A percentile compares a stretch with the other conserved stretches of the same genome.
These are phyloP conservation scores for Pseudopyricularia cyperi DNA, from an alignment of 2,329 filamentous ascomycete genomes.

Conservation along the genomic window DNA sequence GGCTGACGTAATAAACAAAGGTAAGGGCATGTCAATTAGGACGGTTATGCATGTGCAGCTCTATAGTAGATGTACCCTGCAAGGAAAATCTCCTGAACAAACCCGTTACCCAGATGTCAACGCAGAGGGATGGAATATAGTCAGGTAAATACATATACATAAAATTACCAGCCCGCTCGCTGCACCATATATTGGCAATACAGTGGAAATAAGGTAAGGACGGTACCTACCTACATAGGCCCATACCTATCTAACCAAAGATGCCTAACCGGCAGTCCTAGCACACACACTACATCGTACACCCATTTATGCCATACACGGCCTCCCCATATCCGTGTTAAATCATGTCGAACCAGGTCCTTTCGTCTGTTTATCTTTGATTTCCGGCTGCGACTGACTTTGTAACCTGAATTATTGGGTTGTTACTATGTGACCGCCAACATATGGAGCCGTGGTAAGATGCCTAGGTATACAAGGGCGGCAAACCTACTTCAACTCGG, in stretches of 20 bases:
- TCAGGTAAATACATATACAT: too few relatives aligned
- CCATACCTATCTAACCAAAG: too few relatives aligned
- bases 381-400: not conserved
- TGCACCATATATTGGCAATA: too few relatives aligned
- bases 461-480: not conserved
- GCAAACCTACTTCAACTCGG: not conserved
- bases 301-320: not conserved
- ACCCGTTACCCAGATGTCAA: too few relatives aligned
- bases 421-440: not conserved
- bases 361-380: not conserved
- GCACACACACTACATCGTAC: too few relatives aligned
- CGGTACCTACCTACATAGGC: too few relatives aligned
- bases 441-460: not conserved
- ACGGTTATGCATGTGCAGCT: not conserved
- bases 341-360: not conserved
- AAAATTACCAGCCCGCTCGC: too few relatives aligned
- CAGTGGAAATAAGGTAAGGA: too few relatives aligned
- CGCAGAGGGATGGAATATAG: too few relatives aligned
- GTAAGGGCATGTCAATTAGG: not conserved
- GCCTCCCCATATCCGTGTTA: not conserved
- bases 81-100: too few relatives aligned
- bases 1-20: not conserved
- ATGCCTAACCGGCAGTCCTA: not conserved
- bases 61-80: too few relatives aligned
- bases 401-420: not conserved